Percentiles rank a stretch among this genome's conserved stretches.
phyloP scores from a whole-genome alignment of 2,329 filamentous ascomycete species.

The Hirsutella rhossiliensis region DNA sequence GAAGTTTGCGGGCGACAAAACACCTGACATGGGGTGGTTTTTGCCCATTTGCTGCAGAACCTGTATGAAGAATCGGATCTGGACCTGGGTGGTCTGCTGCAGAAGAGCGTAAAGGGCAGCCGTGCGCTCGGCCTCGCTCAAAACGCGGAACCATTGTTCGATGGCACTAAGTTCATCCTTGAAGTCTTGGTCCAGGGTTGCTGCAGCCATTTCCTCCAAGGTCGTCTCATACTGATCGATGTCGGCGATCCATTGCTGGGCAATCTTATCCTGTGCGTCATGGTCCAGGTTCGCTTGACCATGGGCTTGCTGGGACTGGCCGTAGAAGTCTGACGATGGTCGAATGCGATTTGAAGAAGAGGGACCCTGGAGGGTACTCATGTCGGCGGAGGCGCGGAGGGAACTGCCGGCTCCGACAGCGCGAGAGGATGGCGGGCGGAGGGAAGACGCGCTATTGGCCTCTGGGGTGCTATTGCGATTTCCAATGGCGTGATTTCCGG shows the following conservation, averaged over 20 bases:
- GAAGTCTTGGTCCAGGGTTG: slow-evolving; percentile 98
- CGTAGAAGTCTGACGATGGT: slow-evolving; percentile 91
- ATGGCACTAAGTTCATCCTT: slow-evolving; percentile 98
- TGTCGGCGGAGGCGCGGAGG: slow-evolving; percentile 89
- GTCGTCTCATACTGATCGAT: slow-evolving; percentile 99
- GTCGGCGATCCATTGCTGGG: slow-evolving; percentile 97
- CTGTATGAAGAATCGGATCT: slow-evolving; percentile 98
- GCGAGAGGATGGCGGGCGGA: slow-evolving; percentile 72
- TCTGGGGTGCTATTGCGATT: slow-evolving; percentile 98
- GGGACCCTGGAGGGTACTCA: slow-evolving; percentile 66
- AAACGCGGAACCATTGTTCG: slow-evolving; percentile 97
- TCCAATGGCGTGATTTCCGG: slow-evolving; percentile 56
- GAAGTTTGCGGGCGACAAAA: slow-evolving; percentile 89
- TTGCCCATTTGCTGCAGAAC: slow-evolving; percentile 98
- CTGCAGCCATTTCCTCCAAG: slow-evolving; percentile 95
- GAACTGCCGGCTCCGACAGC: slow-evolving; percentile 69
- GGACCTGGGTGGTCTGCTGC: slow-evolving; percentile 97
- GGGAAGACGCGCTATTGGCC: slow-evolving; percentile 66
- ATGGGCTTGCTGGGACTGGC: slow-evolving; percentile 57
- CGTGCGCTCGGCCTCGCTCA: slow-evolving; percentile 93
- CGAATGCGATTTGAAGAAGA: slow-evolving; percentile 68
- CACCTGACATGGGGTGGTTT: slow-evolving; percentile 91
- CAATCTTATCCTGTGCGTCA: slow-evolving; percentile 83
- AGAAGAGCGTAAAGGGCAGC: slow-evolving; percentile 89
- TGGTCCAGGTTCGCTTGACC: slow-evolving; percentile 56